A percentile compares a stretch with the other conserved stretches of the same genome.
Conservation (phyloP, 2,329 filamentous ascomycete species). For the Polychaeton citri region DNA sequence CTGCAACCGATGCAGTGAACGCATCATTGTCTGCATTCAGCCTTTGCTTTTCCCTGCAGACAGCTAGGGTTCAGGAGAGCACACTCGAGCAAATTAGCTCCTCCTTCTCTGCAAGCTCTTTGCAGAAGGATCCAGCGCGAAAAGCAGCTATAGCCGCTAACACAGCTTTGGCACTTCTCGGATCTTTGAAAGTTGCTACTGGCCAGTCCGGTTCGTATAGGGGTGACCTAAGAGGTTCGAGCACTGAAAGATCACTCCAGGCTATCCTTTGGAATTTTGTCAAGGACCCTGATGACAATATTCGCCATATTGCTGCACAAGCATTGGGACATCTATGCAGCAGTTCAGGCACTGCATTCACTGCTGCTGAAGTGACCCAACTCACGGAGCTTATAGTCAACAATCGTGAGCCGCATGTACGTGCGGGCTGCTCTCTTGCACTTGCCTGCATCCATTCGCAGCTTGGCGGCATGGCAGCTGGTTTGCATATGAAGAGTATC, state of each 20-base stretch:
- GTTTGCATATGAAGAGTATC: constrained; percentile 91
- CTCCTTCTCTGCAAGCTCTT: constrained; percentile 62
- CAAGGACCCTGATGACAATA: constrained; percentile 68
- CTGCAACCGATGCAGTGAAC: constrained; percentile 87
- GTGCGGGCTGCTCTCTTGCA: constrained; percentile 88
- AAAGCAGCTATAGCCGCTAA: constrained; percentile 89
- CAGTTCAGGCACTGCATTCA: constrained; percentile 74
- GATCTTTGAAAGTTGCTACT: constrained; percentile 68
- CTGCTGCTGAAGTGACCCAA: constrained; percentile 77
- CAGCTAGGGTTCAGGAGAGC: constrained; percentile 86
- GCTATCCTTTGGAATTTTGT: constrained; percentile 65
- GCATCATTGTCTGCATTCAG: constrained; percentile 88
- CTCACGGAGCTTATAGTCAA: constrained; percentile 88
- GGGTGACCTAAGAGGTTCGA: constrained; percentile 59
- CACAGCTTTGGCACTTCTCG: constrained; percentile 66
- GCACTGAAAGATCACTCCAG: constrained; percentile 61
- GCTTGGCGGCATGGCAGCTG: constrained; percentile 93
- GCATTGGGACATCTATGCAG: constrained; percentile 77
- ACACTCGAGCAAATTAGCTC: constrained; percentile 88
- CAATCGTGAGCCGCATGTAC: constrained; percentile 83
- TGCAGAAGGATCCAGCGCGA: constrained; percentile 75
- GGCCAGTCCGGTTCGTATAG: constrained; percentile 62
- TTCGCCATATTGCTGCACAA: constrained; percentile 74
- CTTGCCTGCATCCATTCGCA: constrained; percentile 88
- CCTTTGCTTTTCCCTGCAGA: constrained; percentile 77